A percentile compares a stretch with the other conserved stretches of the same genome.
These are phyloP conservation scores for Calamus simplicifolius DNA, from an alignment of 176 grass and related monocot genomes.

Conservation along the genomic window DNA sequence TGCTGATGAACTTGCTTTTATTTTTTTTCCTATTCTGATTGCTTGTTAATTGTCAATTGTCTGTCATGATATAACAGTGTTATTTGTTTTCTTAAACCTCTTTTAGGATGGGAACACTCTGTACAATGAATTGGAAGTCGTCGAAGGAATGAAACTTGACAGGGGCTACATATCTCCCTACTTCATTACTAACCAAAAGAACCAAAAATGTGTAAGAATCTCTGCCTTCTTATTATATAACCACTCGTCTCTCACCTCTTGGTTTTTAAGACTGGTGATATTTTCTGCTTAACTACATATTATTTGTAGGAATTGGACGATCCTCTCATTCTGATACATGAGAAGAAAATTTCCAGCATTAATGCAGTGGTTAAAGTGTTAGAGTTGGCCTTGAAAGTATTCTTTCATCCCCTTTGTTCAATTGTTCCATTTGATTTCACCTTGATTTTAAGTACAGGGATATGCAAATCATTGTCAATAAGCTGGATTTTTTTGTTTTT, in stretches of 20 bases:
- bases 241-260: no score
- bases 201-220: conserved; percentile 91
- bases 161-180: conserved; percentile 98
- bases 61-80: neutral
- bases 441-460: no score
- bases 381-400: conserved; percentile 78
- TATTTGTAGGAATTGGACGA: conserved; percentile 71
- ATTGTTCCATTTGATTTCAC: no score
- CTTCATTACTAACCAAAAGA: conserved; percentile 86
- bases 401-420: neutral
- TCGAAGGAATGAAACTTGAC: conserved; percentile 98
- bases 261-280: no score
- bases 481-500: neutral
- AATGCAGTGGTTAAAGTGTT: conserved; percentile 77
- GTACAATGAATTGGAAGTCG: conserved; percentile 91
- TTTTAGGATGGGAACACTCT: conserved; percentile 87
- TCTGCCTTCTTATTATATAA: neutral
- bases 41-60: neutral
- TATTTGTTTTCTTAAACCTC: conserved; percentile 6
- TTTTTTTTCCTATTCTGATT: neutral
- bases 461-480: no score
- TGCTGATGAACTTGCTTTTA: neutral
- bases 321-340: conserved; percentile 89
- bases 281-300: no score
- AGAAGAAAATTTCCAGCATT: conserved; percentile 85